These are phyloP conservation scores for Penicillium vulpinum DNA, from an alignment of 2,329 filamentous ascomycete species.

Conservation along the genomic window DNA sequence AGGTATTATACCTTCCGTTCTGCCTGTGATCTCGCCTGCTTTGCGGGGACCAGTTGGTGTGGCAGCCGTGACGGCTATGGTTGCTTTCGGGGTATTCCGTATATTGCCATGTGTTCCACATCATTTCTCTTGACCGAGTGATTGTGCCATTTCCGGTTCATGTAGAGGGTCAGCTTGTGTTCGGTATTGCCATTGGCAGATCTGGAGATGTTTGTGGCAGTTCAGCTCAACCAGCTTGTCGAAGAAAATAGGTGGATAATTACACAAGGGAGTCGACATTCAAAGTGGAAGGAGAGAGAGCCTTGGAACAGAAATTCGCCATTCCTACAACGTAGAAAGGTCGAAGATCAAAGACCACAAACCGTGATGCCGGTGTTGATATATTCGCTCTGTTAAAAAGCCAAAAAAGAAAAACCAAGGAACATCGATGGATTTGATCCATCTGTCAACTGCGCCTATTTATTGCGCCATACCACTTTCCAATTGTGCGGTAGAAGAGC, in stretches of 20 bases:
- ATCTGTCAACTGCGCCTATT: neutral
- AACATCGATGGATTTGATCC: neutral
- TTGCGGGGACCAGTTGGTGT: neutral
- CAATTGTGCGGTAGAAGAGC: too few species aligned
- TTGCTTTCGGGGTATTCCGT: neutral
- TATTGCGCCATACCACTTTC: neutral
- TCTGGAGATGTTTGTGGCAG: neutral
- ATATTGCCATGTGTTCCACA: rapidly evolving
- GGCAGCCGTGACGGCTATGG: neutral
- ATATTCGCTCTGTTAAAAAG: neutral
- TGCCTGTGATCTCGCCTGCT: neutral
- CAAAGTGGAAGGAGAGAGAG: neutral
- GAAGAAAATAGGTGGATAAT: neutral
- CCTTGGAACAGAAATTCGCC: neutral
- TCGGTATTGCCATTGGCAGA: neutral
- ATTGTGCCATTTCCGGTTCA: neutral
- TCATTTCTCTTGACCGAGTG: neutral
- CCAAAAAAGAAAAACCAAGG: neutral
- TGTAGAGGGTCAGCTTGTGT: neutral
- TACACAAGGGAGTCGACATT: neutral
- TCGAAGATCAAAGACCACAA: neutral
- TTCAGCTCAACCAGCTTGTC: neutral
- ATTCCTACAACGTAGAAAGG: neutral
- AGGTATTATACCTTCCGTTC: neutral
- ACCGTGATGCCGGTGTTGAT: neutral